Percentiles rank a stretch among this genome's conserved stretches.
Conservation (phyloP, 495 filamentous ascomycete species). For the Neurospora sp. region DNA sequence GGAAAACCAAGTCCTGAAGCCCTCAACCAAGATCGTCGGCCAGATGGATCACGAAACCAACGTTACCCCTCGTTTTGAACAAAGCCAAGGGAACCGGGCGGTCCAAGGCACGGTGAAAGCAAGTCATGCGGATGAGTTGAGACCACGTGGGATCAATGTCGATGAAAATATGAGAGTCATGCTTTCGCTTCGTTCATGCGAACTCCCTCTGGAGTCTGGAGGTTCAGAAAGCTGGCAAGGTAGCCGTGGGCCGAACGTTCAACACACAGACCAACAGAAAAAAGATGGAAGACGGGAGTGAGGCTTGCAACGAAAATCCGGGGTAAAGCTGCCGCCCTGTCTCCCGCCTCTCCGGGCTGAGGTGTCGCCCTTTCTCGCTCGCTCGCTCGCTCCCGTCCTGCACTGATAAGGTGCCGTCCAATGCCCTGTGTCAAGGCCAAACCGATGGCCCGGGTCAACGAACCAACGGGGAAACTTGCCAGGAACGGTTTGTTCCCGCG, state of each 20-base stretch:
- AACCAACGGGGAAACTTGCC: not conserved
- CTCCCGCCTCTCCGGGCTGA: not conserved
- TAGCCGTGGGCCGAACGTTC: not conserved
- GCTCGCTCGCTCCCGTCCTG: not conserved
- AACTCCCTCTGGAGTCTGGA: not conserved
- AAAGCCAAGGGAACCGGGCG: not conserved
- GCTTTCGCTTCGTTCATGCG: not conserved
- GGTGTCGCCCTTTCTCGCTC: not conserved
- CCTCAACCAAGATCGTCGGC: not conserved
- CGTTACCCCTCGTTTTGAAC: not conserved
- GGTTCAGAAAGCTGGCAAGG: not conserved
- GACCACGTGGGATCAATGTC: not conserved
- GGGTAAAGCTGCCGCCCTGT: not conserved
- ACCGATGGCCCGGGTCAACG: not conserved
- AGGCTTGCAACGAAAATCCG: not conserved
- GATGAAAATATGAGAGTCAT: not conserved
- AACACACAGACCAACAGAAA: not conserved
- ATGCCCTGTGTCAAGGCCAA: not conserved
- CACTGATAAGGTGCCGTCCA: not conserved
- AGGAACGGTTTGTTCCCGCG: not conserved
- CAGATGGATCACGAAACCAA: not conserved
- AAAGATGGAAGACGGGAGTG: not conserved
- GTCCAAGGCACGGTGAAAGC: not conserved
- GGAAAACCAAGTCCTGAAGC: not conserved
- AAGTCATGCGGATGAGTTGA: not conserved